Conservation (phyloP, 2,329 filamentous ascomycete species). For the Apiospora koreana region DNA sequence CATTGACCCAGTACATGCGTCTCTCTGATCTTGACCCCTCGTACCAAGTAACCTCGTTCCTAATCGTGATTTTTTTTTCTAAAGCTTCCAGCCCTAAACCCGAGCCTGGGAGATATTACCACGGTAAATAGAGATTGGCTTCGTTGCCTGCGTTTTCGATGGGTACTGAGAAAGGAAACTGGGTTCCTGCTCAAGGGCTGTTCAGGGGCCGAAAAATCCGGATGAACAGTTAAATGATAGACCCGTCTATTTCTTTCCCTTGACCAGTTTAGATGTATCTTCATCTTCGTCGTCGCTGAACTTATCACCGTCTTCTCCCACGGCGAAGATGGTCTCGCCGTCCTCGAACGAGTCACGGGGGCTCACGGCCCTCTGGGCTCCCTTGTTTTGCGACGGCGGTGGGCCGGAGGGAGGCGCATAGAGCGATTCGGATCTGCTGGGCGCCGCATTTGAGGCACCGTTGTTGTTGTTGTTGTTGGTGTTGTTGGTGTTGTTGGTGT, state of each 20-base stretch:
- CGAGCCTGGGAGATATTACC: background rate
- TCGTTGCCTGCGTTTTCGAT: background rate
- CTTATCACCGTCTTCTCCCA: constrained; percentile 81
- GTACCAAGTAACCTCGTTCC: background rate
- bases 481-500: constrained; percentile 27
- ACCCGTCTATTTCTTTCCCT: background rate
- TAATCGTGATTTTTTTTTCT: background rate
- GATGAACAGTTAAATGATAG: background rate
- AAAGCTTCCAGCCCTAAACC: background rate
- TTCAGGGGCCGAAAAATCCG: background rate
- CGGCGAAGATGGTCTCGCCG: constrained; percentile 93
- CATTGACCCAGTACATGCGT: background rate
- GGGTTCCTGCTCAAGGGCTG: background rate
- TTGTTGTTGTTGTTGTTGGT: constrained; percentile 24
- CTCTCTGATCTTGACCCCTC: background rate
- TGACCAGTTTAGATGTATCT: constrained; percentile 27
- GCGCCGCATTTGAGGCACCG: background rate
- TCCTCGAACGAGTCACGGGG: constrained; percentile 64
- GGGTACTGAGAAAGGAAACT: background rate
- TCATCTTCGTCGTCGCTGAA: constrained; percentile 73
- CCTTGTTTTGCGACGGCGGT: constrained; percentile 25
- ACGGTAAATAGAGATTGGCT: background rate
- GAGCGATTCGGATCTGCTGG: constrained; percentile 9
- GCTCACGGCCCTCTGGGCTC: constrained; percentile 48
- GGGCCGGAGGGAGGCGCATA: constrained; percentile 20